A percentile compares a stretch with the other conserved stretches of the same genome.
Conservation (phyloP, 306 rosid species). For the Betula pendula region DNA sequence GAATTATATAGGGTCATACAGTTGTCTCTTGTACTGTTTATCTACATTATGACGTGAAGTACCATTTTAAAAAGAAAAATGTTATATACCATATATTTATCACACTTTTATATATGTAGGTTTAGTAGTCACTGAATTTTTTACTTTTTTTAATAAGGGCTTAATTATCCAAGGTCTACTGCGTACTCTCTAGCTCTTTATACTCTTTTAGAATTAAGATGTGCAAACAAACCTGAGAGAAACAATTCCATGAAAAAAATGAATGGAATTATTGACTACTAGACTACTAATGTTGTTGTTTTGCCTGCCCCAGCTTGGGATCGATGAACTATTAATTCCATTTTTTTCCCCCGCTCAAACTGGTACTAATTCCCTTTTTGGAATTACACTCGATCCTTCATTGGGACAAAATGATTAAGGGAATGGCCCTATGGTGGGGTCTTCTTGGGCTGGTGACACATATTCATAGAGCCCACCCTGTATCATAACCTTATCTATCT, state of each 20-base stretch:
- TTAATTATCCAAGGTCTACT: too few species aligned
- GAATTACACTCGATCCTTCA: background rate
- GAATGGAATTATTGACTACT: constrained; percentile 11
- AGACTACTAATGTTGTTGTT: background rate
- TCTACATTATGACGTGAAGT: too few species aligned
- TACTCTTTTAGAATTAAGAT: too few species aligned
- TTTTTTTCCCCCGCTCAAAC: background rate
- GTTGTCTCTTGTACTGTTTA: too few species aligned
- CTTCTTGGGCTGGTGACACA: background rate
- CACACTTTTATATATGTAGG: too few species aligned
- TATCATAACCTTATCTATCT: background rate
- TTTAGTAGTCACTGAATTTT: too few species aligned
- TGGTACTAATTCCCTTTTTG: constrained; percentile 34
- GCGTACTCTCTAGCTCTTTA: too few species aligned
- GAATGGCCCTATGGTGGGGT: constrained; percentile 15
- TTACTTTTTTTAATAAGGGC: too few species aligned
- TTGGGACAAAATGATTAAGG: constrained; percentile 5
- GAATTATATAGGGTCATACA: too few species aligned
- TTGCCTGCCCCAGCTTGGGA: background rate
- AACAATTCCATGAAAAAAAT: constrained; percentile 9
- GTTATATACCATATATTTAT: too few species aligned
- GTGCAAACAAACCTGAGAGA: constrained; percentile 1
- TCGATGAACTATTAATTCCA: background rate
- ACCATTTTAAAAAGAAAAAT: too few species aligned
- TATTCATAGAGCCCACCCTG: background rate